Evolutionary conservation across 1,284 basidiomycete species (phyloP).

Genomic region (Coniferiporia sulphurascens): DNA sequence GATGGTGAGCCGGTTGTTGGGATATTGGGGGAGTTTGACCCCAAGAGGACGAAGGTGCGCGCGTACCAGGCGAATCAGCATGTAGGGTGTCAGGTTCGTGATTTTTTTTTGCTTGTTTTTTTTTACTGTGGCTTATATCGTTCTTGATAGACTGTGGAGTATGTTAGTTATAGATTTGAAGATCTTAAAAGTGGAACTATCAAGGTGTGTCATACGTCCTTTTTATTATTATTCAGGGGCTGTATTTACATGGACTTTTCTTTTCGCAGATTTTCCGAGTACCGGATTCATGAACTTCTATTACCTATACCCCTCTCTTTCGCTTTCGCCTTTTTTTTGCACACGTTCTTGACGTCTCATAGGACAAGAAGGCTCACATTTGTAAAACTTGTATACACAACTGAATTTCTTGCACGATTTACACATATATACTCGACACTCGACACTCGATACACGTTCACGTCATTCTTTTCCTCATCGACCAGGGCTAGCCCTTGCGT

Average conservation of each 20-base stretch:
- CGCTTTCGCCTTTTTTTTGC: background rate
- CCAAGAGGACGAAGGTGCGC: conserved; percentile 80
- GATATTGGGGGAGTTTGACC: conserved; percentile 77
- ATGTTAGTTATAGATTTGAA: conserved; percentile 79
- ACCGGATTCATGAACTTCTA: conserved; percentile 35
- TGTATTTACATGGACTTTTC: background rate
- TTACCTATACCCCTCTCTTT: background rate
- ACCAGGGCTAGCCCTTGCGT: no score
- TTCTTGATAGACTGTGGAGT: conserved; percentile 59
- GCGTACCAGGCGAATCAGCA: conserved; percentile 79
- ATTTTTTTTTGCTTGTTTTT: conserved; percentile 14
- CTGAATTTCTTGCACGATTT: background rate
- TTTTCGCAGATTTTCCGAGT: conserved; percentile 45
- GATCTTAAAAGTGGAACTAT: conserved; percentile 83
- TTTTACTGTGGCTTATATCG: conserved; percentile 20
- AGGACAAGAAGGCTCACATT: background rate
- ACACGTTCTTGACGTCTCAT: conserved; percentile 7
- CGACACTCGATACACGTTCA: no score
- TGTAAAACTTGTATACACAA: background rate
- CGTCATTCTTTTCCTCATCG: no score
- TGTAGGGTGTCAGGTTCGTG: conserved; percentile 51
- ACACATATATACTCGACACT: background rate
- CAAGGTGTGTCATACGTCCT: conserved; percentile 46
- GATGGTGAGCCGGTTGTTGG: conserved; percentile 62
- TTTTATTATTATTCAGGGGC: background rate